A percentile compares a stretch with the other conserved stretches of the same genome.
phyloP scores from a whole-genome alignment of 345 rosid species.

The Aquilaria malaccensis region DNA sequence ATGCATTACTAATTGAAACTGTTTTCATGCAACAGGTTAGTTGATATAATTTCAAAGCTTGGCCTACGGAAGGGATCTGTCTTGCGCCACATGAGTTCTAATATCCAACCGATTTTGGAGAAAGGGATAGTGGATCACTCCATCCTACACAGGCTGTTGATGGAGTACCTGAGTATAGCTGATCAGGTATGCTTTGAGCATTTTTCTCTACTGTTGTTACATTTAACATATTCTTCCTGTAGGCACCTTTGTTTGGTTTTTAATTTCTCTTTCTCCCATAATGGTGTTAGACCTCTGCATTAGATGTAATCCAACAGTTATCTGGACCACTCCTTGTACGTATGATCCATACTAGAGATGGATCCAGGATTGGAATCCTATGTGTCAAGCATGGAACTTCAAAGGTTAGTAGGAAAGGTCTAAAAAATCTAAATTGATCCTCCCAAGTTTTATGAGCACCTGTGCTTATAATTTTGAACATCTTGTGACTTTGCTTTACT shows the following conservation, averaged over 20 bases:
- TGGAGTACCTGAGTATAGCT: constrained; percentile 76
- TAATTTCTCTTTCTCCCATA: constrained; percentile 17
- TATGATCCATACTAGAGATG: constrained; percentile 94
- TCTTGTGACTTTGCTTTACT: too few species aligned
- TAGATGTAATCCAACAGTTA: constrained; percentile 68
- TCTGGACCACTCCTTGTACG: constrained; percentile 79
- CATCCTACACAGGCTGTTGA: constrained; percentile 64
- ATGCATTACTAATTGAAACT: too few species aligned
- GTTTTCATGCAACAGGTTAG: constrained; percentile 42
- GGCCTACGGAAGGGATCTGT: constrained; percentile 70
- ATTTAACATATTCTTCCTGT: constrained; percentile 6
- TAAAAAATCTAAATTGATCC: background rate
- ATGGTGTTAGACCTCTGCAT: constrained; percentile 60
- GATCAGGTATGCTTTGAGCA: constrained; percentile 49
- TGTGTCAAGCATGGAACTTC: constrained; percentile 93
- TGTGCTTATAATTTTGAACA: background rate
- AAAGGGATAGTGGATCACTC: constrained; percentile 92
- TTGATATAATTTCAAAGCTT: constrained; percentile 68
- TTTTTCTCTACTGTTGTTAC: background rate
- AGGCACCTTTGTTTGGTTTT: background rate
- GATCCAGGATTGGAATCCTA: constrained; percentile 75
- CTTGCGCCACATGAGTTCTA: constrained; percentile 58
- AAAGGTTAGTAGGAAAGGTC: constrained; percentile 43
- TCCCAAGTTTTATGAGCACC: background rate
- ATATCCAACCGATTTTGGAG: constrained; percentile 86